phyloP scores from a whole-genome alignment of 495 filamentous ascomycete genomes.

The Pseudoneurospora amorphoporcata region DNA sequence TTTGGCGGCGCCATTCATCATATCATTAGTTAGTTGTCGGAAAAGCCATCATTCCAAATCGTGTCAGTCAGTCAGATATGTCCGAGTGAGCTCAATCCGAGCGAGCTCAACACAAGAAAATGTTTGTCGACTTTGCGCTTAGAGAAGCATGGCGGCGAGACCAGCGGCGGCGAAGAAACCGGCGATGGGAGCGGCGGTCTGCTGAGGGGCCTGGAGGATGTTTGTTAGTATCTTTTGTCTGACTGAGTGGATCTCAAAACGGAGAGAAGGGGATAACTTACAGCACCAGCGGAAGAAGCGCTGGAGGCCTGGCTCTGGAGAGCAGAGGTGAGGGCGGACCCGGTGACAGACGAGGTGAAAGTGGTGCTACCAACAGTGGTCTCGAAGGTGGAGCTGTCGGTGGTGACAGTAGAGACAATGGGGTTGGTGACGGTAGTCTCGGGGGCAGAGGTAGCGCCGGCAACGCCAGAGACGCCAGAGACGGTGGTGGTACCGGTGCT shows the following conservation, averaged over 20 bases:
- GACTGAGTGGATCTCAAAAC: not conserved
- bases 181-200: constrained; percentile 21
- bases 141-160: constrained; percentile 23
- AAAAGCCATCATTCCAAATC: not conserved
- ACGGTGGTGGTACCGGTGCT: constrained; percentile 17
- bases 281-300: not conserved
- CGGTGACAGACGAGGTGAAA: constrained; percentile 5
- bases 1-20: not conserved
- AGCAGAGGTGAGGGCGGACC: constrained; percentile 4
- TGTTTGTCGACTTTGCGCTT: not conserved
- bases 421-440: constrained; percentile 4
- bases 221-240: not conserved
- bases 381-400: constrained; percentile 5
- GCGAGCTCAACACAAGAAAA: not conserved
- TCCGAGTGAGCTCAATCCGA: not conserved
- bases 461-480: constrained; percentile 7
- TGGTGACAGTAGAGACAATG: constrained; percentile 6
- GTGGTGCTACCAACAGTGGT: constrained; percentile 12
- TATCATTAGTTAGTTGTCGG: not conserved
- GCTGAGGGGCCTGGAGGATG: constrained; percentile 12
- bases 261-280: not conserved
- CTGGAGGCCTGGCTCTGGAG: constrained; percentile 5
- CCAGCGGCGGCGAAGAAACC: constrained; percentile 28
- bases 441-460: constrained; percentile 8
- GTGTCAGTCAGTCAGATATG: not conserved